Evolutionary conservation across 306 rosid species (phyloP).

Genomic region (Dryas alaskensis): DNA sequence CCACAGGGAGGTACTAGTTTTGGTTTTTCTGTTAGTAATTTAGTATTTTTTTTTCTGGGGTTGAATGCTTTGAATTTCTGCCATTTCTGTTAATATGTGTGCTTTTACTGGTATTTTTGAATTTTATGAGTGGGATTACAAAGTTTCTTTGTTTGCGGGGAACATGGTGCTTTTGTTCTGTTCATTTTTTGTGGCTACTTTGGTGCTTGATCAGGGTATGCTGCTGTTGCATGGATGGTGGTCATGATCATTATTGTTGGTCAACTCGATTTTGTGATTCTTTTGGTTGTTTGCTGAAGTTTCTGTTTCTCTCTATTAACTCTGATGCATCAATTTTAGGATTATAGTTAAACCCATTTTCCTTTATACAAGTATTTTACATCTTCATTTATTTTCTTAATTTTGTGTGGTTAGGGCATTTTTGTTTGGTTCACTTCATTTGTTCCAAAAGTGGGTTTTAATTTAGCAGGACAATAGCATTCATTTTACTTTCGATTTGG

Average conservation of each 20-base stretch:
- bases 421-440: no score
- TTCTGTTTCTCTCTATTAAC: not conserved
- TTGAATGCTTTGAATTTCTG: slow-evolving; percentile 7
- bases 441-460: no score
- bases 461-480: no score
- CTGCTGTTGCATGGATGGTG: not conserved
- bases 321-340: not conserved
- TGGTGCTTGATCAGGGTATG: not conserved
- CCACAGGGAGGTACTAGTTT: slow-evolving; percentile 57
- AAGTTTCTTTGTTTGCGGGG: not conserved
- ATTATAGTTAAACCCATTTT: not conserved
- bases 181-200: not conserved
- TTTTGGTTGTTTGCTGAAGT: not conserved
- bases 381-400: not conserved
- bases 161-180: not conserved
- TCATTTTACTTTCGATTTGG: no score
- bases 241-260: not conserved
- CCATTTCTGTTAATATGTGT: not conserved
- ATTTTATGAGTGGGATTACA: not conserved
- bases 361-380: not conserved
- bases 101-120: not conserved
- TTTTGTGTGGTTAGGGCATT: not conserved
- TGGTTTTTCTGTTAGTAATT: not conserved
- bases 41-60: not conserved
- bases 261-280: not conserved